phyloP scores from a whole-genome alignment of 2,329 filamentous ascomycete genomes.

The Spiromastix sp. region DNA sequence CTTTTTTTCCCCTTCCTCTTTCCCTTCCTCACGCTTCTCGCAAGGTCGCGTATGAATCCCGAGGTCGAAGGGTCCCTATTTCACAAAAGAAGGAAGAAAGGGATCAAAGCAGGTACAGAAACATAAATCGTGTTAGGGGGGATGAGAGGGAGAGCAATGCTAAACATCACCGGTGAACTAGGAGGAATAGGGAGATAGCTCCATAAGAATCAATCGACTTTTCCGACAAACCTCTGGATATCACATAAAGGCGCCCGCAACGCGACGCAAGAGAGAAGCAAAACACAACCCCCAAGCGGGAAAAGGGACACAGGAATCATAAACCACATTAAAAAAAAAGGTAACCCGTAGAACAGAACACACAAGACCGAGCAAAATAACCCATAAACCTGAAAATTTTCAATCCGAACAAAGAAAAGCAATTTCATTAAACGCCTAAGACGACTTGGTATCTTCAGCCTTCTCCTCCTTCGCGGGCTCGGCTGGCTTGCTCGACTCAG shows the following conservation, averaged over 20 bases:
- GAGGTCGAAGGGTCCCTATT: too few relatives aligned
- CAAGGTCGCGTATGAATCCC: too few relatives aligned
- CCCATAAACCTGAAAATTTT: not conserved
- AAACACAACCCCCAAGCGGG: too few relatives aligned
- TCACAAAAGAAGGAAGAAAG: too few relatives aligned
- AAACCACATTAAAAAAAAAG: conserved; percentile 3
- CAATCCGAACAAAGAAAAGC: not conserved
- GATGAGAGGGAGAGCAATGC: not conserved
- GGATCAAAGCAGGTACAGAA: too few relatives aligned
- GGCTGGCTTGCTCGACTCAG: conserved; percentile 36
- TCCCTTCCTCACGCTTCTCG: too few relatives aligned
- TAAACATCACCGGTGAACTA: too few relatives aligned
- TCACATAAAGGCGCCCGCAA: too few relatives aligned
- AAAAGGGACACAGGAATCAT: too few relatives aligned
- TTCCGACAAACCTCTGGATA: conserved; percentile 3
- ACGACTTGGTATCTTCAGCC: conserved; percentile 25
- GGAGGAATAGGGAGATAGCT: too few relatives aligned
- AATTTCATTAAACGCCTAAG: not conserved
- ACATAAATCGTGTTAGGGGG: not conserved
- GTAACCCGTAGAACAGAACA: not conserved
- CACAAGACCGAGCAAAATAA: not conserved
- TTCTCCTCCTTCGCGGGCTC: conserved; percentile 27
- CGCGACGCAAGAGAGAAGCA: too few relatives aligned
- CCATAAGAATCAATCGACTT: conserved; percentile 2
- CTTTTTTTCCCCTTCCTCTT: too few relatives aligned